phyloP scores from a whole-genome alignment of 139 green algal genomes.

The Chloropicon primus region DNA sequence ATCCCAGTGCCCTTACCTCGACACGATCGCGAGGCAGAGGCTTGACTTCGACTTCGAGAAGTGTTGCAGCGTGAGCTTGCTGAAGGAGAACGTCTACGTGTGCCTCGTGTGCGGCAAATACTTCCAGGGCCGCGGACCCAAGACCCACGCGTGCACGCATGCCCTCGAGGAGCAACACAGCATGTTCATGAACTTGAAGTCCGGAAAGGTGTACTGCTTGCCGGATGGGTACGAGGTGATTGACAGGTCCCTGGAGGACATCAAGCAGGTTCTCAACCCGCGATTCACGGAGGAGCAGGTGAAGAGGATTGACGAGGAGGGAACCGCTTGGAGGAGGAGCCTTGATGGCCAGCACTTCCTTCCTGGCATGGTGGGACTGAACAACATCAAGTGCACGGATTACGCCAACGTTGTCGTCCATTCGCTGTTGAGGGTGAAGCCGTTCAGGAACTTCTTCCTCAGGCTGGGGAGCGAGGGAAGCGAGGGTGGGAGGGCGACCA shows the following conservation, averaged over 20 bases:
- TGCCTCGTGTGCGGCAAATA: constrained; percentile 98
- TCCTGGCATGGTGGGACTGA: constrained; percentile 83
- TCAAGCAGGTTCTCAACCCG: constrained; percentile 76
- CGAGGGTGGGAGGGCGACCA: constrained; percentile 10
- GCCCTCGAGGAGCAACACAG: constrained; percentile 77
- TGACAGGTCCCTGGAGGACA: constrained; percentile 83
- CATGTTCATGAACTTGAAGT: constrained; percentile 93
- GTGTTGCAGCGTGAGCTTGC: constrained; percentile 87
- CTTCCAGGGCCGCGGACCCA: constrained; percentile 80
- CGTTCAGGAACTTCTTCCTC: constrained; percentile 77
- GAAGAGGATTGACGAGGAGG: constrained; percentile 5
- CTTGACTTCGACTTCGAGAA: constrained; percentile 99
- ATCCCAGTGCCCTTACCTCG: constrained; percentile 88
- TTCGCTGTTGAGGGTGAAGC: constrained; percentile 7
- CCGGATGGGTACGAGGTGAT: constrained; percentile 73
- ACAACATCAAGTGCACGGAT: constrained; percentile 89
- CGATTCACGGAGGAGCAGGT: constrained; percentile 33
- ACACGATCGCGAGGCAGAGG: constrained; percentile 83
- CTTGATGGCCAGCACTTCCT: constrained; percentile 14
- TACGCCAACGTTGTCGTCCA: constrained; percentile 89
- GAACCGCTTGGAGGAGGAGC: neutral
- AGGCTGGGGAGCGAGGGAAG: constrained; percentile 49
- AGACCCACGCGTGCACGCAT: constrained; percentile 88
- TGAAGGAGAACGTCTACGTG: constrained; percentile 86
- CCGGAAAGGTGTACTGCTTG: constrained; percentile 42